phyloP scores from a whole-genome alignment of 2,329 filamentous ascomycete genomes.

The Phoma sp. region DNA sequence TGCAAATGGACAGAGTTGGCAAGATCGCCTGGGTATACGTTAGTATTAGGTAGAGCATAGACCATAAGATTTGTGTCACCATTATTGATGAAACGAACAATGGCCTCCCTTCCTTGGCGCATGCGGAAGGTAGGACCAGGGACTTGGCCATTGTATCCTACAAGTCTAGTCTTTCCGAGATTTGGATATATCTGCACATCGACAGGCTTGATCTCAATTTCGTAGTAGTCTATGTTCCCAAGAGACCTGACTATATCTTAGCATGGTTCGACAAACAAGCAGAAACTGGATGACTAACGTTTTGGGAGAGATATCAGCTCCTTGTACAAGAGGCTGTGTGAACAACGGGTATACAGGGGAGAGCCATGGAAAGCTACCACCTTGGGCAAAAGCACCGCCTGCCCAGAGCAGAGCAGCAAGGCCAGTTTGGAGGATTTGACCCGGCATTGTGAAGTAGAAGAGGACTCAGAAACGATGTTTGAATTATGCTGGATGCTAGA shows the following conservation, averaged over 20 bases:
- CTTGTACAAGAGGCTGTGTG: not conserved
- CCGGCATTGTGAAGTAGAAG: not conserved
- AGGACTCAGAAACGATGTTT: not conserved
- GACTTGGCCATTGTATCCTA: slow-evolving; percentile 63
- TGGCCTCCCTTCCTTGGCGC: slow-evolving; percentile 56
- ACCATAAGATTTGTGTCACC: slow-evolving; percentile 50
- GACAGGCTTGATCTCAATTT: slow-evolving; percentile 1
- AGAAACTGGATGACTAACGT: not conserved
- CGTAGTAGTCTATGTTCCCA: not conserved
- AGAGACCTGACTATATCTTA: not conserved
- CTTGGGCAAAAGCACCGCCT: not conserved
- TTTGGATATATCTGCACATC: slow-evolving; percentile 43
- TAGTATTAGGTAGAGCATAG: not conserved
- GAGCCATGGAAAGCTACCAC: not conserved
- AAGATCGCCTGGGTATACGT: not conserved
- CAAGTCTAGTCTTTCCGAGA: slow-evolving; percentile 49
- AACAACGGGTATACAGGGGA: slow-evolving; percentile 1
- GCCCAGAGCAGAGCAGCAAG: not conserved
- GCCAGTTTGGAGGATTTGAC: not conserved
- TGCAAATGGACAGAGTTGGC: slow-evolving; percentile 57
- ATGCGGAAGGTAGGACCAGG: slow-evolving; percentile 63
- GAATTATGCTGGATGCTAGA: not conserved
- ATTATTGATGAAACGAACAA: slow-evolving; percentile 63
- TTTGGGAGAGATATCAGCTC: not conserved
- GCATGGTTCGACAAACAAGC: not conserved